A percentile compares a stretch with the other conserved stretches of the same genome.
Conservation (phyloP, 2,329 filamentous ascomycete species). For the Canariomyces notabilis region DNA sequence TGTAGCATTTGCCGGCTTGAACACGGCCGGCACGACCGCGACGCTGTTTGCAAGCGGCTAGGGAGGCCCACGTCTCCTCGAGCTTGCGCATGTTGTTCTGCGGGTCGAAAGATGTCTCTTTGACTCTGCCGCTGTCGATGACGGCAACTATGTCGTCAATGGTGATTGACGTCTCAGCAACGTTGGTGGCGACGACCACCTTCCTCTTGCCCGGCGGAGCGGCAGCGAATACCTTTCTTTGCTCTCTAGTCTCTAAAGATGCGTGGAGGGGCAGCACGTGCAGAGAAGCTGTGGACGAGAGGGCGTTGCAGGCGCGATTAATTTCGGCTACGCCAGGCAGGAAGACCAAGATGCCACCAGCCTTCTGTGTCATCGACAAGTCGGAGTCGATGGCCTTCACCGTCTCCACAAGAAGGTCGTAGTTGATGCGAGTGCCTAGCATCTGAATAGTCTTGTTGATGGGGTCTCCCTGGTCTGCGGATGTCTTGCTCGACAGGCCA, state of each 20-base stretch:
- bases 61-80: constrained; percentile 91
- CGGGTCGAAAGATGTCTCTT: constrained; percentile 91
- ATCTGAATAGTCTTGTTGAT: constrained; percentile 68
- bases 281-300: constrained; percentile 56
- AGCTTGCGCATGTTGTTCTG: constrained; percentile 91
- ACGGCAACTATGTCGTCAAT: constrained; percentile 97
- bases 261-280: constrained; percentile 87
- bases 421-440: constrained; percentile 83
- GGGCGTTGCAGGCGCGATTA: constrained; percentile 66
- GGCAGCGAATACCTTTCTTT: constrained; percentile 76
- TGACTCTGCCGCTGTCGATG: constrained; percentile 91
- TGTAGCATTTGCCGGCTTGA: constrained; percentile 86
- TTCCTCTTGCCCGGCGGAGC: constrained; percentile 80
- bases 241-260: constrained; percentile 81
- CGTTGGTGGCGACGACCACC: constrained; percentile 90
- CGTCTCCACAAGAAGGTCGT: constrained; percentile 75
- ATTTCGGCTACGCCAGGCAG: constrained; percentile 90
- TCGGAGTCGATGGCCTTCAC: constrained; percentile 77
- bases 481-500: constrained; percentile 31
- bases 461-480: constrained; percentile 41
- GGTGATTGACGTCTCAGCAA: constrained; percentile 96
- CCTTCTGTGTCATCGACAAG: constrained; percentile 57
- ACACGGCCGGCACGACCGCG: constrained; percentile 92
- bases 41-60: constrained; percentile 89
- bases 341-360: constrained; percentile 92